Evolutionary conservation across 768 basidiomycete species (phyloP), one percentile per base, ranked within the genome.

Genomic region (Amanita pseudoporphyria): DNA sequence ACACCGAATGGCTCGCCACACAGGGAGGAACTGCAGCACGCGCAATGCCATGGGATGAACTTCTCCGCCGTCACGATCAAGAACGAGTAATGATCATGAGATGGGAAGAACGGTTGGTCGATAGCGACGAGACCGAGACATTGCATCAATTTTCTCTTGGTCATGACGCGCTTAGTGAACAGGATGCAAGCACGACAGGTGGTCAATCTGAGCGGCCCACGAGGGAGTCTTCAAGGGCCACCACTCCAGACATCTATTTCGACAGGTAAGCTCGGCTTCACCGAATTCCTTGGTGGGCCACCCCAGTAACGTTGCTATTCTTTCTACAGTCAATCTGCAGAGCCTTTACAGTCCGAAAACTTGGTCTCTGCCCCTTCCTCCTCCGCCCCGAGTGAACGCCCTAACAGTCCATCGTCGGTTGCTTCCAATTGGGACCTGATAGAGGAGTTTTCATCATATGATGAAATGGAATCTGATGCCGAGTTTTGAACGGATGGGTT

Each of bases 1-100:
- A 75, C 41, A 82, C 77, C 0, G 81, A 84, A 36, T 84, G 79
- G 79, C 40, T 56, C 64, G 50, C 58, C 14, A 64, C 13, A 0
- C 68, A 71, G 0, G 22, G 10, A 16, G 19, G 22, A 6, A 13
- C 21, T 3, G 14, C 3, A 4, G 13, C 18, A 3, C 30, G 39
- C 12, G 57, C 61, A 35, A 70, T 72, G 1, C 58, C 77, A 3
- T 84, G 82, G 82, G 81, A 82, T 46, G 82, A 81, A 56, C 65
- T 84, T 45, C 67, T 84, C 38, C 52, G 60, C n/a, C 72, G 82
- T 19, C 82, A 84, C 56, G 65, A 76, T 47, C 64, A 66, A 32
- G 82, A 84, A 63, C 67, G 74, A 30, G 76, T 81, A 52, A 76
- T 76, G 45, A 59, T 84, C 18, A 47, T 80, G 44, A 63, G 60